phyloP scores from a whole-genome alignment of 768 basidiomycete genomes.

The Serendipita sp. region DNA sequence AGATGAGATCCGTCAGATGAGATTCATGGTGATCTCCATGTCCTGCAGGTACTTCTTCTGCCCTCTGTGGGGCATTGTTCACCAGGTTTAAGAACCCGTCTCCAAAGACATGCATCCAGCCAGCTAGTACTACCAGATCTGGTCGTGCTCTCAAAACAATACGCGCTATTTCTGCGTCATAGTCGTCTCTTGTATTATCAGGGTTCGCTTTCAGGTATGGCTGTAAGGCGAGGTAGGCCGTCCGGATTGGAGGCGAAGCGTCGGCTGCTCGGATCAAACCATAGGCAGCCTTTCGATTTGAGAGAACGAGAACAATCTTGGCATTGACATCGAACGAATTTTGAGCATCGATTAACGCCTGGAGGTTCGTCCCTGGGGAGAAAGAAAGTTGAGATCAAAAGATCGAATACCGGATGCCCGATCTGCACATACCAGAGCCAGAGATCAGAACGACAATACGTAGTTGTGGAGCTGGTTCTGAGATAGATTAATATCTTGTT shows the following conservation, averaged over 20 bases:
- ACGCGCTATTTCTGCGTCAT: conserved; percentile 66
- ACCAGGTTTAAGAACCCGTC: conserved; percentile 62
- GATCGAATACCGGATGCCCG: not conserved
- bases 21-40: not conserved
- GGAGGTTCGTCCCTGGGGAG: conserved; percentile 76
- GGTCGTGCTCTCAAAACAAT: conserved; percentile 48
- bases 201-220: conserved; percentile 63
- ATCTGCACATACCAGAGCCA: conserved; percentile 33
- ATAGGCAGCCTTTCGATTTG: conserved; percentile 81
- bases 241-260: conserved; percentile 62
- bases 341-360: conserved; percentile 84
- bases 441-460: conserved; percentile 47
- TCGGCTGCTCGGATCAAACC: conserved; percentile 67
- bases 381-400: not conserved
- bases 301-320: conserved; percentile 68
- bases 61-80: not conserved
- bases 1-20: not conserved
- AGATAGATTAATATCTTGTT: not conserved
- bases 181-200: conserved; percentile 61
- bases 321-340: conserved; percentile 33
- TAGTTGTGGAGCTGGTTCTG: conserved; percentile 8
- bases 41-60: conserved; percentile 9
- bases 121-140: conserved; percentile 85
- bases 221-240: conserved; percentile 67
- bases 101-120: conserved; percentile 96